Evolutionary conservation across 129 eudicot genomes (phyloP), one percentile per base, ranked within the genome.

Genomic region (carrot (Daucus carota)): DNA sequence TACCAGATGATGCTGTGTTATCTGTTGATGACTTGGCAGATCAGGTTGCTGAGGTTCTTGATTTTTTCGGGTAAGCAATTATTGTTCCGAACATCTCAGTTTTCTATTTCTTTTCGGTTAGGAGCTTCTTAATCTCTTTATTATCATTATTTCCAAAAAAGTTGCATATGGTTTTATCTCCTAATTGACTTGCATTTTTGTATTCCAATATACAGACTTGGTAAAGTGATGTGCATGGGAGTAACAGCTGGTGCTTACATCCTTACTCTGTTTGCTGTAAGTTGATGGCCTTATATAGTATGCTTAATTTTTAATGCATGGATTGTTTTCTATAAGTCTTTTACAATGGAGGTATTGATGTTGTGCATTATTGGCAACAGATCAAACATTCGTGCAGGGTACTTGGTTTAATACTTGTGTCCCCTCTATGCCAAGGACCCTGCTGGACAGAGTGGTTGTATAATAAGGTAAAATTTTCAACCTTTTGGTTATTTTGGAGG

Each of bases 361-460:
- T 26, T 76, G 16, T 70, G 43, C 73, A 40, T 26, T n/a, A 75
- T 77, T 76, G 74, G 47, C 73, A 43, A 73, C 90, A 93, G 98
- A 76, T 87, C 47, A 93, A 93, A 81, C 87, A 93, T 75, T 59
- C 88, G 42, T 80, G 85, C 47, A 90, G 89, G 43, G 95, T 85
- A 57, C 88, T 87, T 83, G 98, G 97, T 73, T 77, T 93, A 88
- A 88, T 93, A 84, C 98, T 93, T 26, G 86, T 93, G 84, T 93
- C 97, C 72, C 98, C 98, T 59, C 75, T 90, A 38, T 92, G 98
- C 87, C 85, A 84, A 90, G 77, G 92, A 72, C 95, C 98, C 36
- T 92, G 96, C 63, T 93, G 98, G 98, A 93, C 98, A 32, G 97
- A 93, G 78, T 90, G 97, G 98, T 80, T 93, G 86, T 87, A 85